Percentiles rank a stretch among this genome's conserved stretches.
Conservation (phyloP, 352 stramenopile species). For the Thalassiosira oceanica region DNA sequence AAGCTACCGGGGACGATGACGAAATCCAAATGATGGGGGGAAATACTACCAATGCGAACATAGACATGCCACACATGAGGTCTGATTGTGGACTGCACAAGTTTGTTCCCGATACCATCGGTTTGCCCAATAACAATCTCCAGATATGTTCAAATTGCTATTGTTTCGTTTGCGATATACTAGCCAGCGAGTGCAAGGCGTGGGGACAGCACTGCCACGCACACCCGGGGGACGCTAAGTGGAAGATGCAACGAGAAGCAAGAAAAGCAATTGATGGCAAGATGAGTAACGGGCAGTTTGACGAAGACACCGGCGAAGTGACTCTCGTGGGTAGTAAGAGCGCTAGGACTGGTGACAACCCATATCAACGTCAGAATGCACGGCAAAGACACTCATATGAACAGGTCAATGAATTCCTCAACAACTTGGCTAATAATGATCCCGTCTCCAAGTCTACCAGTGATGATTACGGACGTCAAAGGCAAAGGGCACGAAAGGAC, state of each 20-base stretch:
- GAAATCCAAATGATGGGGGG: slow-evolving; percentile 41
- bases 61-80: slow-evolving; percentile 59
- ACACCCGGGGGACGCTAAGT: slow-evolving; percentile 8
- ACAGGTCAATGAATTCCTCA: slow-evolving; percentile 26
- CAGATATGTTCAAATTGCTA: slow-evolving; percentile 68
- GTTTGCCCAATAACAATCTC: slow-evolving; percentile 3
- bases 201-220: slow-evolving; percentile 53
- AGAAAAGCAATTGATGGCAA: slow-evolving; percentile 3
- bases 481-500: slow-evolving; percentile 19
- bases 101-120: slow-evolving; percentile 15
- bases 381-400: neutral
- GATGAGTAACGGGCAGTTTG: neutral
- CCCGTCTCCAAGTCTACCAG: too few relatives aligned
- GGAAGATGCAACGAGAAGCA: slow-evolving; percentile 3
- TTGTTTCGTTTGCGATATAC: slow-evolving; percentile 62
- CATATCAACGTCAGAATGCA: neutral
- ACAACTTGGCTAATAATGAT: neutral
- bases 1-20: too few relatives aligned
- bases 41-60: slow-evolving; percentile 56
- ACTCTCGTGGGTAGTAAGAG: neutral
- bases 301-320: neutral
- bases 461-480: slow-evolving; percentile 2
- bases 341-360: too few relatives aligned
- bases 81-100: slow-evolving; percentile 45
- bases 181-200: slow-evolving; percentile 35